Evolutionary conservation across 257 asterid genomes (phyloP), one percentile per base, ranked within the genome.

Genomic region (Salvia splendens): DNA sequence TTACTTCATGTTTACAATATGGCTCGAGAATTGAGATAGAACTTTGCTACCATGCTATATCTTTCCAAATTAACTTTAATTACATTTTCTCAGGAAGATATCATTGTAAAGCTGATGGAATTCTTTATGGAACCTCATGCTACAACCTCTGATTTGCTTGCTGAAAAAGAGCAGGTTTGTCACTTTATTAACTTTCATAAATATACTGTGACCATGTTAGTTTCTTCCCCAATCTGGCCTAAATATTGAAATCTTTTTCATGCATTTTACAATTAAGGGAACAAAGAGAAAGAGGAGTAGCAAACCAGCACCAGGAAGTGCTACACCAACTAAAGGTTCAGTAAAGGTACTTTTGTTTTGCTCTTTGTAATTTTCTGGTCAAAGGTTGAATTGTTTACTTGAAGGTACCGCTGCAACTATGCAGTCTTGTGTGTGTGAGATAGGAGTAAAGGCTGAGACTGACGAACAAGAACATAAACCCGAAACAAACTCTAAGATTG

Each of bases 41-140:
- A 48, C 24, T 20, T 17, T 47, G 33, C 66, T 53, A 36, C 43
- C 63, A 59, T 41, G 32, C 40, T 12, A 57, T 43, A 40, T 33
- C 16, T 61, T 32, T 50, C 36, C 40, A 51, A 12, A 60, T 58
- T 60, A 57, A 33, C 52, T 73, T 70, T 64, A 12, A 36, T 41
- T 11, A 40, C 14, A 43, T 40, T 45, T 57, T 58, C 55, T 52
- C 89, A 94, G 99, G 99, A 94, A 77, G 99, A 91, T 79, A 77
- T 94, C 14, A 75, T 91, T 68, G 69, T 74, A 20, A 91, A 85
- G 87, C 68, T 94, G 86, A 67, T 91, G 12, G 96, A 91, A 10
- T 94, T 94, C 77, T 73, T 94, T 87, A 81, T 79, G 82, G 89
- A 87, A 61, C 99, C 99, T 71, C 86, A 83, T 73, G 95, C 95